phyloP scores from a whole-genome alignment of 768 basidiomycete genomes.

The Grammothele lineata region DNA sequence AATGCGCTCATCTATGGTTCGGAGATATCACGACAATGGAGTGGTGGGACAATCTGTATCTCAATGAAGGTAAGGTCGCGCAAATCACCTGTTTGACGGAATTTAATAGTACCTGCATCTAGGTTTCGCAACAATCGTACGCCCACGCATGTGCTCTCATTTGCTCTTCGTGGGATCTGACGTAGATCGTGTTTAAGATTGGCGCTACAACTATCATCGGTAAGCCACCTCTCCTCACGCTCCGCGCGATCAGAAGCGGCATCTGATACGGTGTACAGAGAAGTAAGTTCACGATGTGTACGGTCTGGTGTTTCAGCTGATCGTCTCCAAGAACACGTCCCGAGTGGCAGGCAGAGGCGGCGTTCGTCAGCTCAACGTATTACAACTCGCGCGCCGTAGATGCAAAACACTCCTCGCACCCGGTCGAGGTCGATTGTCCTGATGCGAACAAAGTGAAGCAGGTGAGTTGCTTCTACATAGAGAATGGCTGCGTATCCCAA shows the following conservation, averaged over 20 bases:
- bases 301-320: neutral
- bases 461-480: constrained; percentile 29
- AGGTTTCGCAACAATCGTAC: constrained; percentile 81
- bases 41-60: constrained; percentile 86
- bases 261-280: constrained; percentile 38
- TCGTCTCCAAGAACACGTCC: constrained; percentile 58
- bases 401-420: constrained; percentile 84
- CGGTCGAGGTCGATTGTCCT: constrained; percentile 90
- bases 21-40: constrained; percentile 94
- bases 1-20: constrained; percentile 87
- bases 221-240: constrained; percentile 24
- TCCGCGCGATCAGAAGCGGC: constrained; percentile 22
- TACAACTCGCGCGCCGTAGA: constrained; percentile 78
- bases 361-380: constrained; percentile 76
- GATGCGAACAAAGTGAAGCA: constrained; percentile 84
- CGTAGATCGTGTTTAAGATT: constrained; percentile 42
- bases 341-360: constrained; percentile 81
- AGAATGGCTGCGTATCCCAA: too few species aligned
- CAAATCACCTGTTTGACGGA: too few species aligned
- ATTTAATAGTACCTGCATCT: neutral
- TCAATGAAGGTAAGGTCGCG: constrained; percentile 62
- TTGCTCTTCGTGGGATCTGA: constrained; percentile 1
- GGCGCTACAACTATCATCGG: constrained; percentile 84
- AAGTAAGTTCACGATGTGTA: too few species aligned
- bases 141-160: constrained; percentile 45